A percentile compares a stretch with the other conserved stretches of the same genome.
Conservation (phyloP, 2,329 filamentous ascomycete species). For the Sarocladium strictum region DNA sequence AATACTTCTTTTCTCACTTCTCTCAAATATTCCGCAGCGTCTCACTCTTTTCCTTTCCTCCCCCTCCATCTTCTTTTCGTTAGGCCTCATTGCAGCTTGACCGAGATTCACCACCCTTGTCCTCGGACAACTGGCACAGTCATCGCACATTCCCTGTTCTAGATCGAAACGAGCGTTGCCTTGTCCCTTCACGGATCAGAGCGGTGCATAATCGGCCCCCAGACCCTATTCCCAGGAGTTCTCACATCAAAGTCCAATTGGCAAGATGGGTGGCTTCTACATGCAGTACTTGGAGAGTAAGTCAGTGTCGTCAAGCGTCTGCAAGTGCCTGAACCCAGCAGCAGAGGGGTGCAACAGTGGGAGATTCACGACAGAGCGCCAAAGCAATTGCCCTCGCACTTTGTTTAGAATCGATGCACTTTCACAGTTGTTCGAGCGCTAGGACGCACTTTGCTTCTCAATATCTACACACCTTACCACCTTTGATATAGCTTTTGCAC, state of each 20-base stretch:
- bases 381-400: too few relatives aligned
- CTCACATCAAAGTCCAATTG: not conserved
- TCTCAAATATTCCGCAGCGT: constrained; percentile 12
- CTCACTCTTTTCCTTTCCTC: constrained; percentile 13
- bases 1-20: constrained; percentile 7
- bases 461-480: too few relatives aligned
- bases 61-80: constrained; percentile 24
- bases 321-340: not conserved
- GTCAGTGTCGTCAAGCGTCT: constrained; percentile 29
- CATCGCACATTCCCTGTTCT: not conserved
- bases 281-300: constrained; percentile 72
- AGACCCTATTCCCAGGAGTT: not conserved
- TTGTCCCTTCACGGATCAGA: not conserved
- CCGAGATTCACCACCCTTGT: constrained; percentile 10
- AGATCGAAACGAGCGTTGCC: not conserved
- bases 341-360: too few relatives aligned
- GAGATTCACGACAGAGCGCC: too few relatives aligned
- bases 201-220: not conserved
- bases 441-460: too few relatives aligned
- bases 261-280: constrained; percentile 58
- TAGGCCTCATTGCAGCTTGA: constrained; percentile 50
- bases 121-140: not conserved
- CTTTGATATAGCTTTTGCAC: too few relatives aligned
- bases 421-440: too few relatives aligned
- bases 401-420: too few relatives aligned